Percentiles rank a stretch among this genome's conserved stretches.
Conservation (phyloP, 352 stramenopile species). For the Phytophthora rubi region DNA sequence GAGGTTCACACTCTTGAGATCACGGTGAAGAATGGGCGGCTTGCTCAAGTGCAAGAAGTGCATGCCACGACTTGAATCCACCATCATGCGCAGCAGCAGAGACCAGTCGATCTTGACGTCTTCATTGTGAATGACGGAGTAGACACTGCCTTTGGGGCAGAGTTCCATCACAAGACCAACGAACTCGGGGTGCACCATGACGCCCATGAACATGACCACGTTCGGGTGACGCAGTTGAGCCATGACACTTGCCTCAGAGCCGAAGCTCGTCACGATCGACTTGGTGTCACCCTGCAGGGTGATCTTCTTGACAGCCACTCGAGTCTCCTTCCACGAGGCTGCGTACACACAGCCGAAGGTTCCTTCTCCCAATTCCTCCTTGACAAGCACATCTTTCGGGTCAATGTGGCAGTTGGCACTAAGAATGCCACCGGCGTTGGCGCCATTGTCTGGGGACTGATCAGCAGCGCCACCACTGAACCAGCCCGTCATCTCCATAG, state of each 20-base stretch:
- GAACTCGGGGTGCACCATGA: slow-evolving; percentile 89
- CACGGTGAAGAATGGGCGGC: slow-evolving; percentile 88
- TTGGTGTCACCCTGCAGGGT: slow-evolving; percentile 80
- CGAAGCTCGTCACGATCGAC: slow-evolving; percentile 84
- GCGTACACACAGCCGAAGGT: slow-evolving; percentile 84
- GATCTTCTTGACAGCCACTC: slow-evolving; percentile 88
- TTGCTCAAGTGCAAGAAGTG: slow-evolving; percentile 92
- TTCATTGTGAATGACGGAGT: slow-evolving; percentile 79
- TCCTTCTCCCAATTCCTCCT: slow-evolving; percentile 78
- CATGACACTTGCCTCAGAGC: slow-evolving; percentile 84
- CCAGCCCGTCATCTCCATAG: slow-evolving; percentile 90
- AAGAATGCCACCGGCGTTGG: slow-evolving; percentile 54
- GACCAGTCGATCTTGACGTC: slow-evolving; percentile 89
- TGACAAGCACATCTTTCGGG: slow-evolving; percentile 80
- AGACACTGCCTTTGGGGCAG: slow-evolving; percentile 86
- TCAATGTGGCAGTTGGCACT: slow-evolving; percentile 88
- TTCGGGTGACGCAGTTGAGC: slow-evolving; percentile 84
- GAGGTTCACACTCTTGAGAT: slow-evolving; percentile 92
- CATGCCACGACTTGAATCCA: slow-evolving; percentile 90
- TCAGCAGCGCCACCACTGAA: slow-evolving; percentile 78
- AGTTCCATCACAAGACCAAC: slow-evolving; percentile 91
- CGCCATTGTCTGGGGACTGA: slow-evolving; percentile 50
- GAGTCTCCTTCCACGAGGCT: slow-evolving; percentile 82
- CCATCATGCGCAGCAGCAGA: slow-evolving; percentile 85
- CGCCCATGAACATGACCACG: slow-evolving; percentile 92